phyloP scores from a whole-genome alignment of 1,139 yeast genomes.

The Wickerhamomyces sp. region DNA sequence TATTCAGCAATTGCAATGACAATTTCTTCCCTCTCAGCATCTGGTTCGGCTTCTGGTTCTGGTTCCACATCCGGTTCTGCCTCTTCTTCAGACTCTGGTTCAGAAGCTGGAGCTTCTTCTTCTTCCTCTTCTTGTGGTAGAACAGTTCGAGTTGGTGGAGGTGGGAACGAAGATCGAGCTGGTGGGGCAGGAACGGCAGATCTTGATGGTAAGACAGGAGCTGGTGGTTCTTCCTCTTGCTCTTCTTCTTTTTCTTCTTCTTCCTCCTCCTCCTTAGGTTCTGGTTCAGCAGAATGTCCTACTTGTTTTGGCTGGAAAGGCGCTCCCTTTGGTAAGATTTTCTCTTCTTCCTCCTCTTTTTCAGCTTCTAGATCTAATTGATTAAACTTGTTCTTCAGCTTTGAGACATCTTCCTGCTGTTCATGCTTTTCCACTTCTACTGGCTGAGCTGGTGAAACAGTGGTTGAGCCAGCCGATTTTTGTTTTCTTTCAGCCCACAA shows the following conservation, averaged over 20 bases:
- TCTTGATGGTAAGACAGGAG: slow-evolving; percentile 23
- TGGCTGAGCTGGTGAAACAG: slow-evolving; percentile 6
- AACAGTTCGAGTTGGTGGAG: too few species aligned
- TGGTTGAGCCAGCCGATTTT: slow-evolving; percentile 37
- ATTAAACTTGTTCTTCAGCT: slow-evolving; percentile 31
- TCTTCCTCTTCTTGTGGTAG: slow-evolving; percentile 16
- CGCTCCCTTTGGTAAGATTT: slow-evolving; percentile 23
- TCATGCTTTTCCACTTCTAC: slow-evolving; percentile 17
- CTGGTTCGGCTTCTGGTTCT: slow-evolving; percentile 26
- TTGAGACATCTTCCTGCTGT: slow-evolving; percentile 26
- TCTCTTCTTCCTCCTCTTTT: slow-evolving; percentile 18
- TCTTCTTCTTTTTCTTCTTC: slow-evolving; percentile 21
- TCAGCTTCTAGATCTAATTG: slow-evolving; percentile 26
- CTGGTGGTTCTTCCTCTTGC: slow-evolving; percentile 21
- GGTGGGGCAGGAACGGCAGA: slow-evolving; percentile 20
- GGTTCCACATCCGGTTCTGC: slow-evolving; percentile 29
- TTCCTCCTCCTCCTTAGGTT: slow-evolving; percentile 25
- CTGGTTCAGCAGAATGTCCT: slow-evolving; percentile 15
- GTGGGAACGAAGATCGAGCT: not conserved
- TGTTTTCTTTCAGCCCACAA: slow-evolving; percentile 86
- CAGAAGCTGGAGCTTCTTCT: slow-evolving; percentile 24
- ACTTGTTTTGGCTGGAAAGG: slow-evolving; percentile 28
- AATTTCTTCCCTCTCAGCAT: slow-evolving; percentile 26
- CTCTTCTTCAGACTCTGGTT: slow-evolving; percentile 28
- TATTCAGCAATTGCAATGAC: slow-evolving; percentile 73